These are phyloP conservation scores for Diplodia corticola DNA, from an alignment of 2,329 filamentous ascomycete genomes.

Conservation along the genomic window DNA sequence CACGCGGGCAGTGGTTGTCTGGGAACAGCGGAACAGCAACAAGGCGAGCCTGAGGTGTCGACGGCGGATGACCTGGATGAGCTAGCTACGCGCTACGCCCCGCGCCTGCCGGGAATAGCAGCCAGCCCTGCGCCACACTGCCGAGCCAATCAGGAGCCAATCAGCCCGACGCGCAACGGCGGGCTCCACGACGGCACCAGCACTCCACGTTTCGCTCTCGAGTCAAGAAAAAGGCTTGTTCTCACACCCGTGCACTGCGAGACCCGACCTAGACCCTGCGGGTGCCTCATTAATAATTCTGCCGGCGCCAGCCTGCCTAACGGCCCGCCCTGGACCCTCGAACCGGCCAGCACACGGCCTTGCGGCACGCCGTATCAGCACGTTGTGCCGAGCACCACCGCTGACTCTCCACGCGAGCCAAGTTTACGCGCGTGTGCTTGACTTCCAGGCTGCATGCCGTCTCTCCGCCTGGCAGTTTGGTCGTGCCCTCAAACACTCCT, in stretches of 20 bases:
- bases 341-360: not conserved
- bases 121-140: no score
- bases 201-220: not conserved
- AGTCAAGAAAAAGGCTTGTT: constrained; percentile 13
- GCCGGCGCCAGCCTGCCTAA: not conserved
- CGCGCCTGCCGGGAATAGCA: no score
- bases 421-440: not conserved
- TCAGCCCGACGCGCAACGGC: no score
- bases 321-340: not conserved
- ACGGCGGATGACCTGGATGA: not conserved
- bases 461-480: not conserved
- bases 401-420: constrained; percentile 9
- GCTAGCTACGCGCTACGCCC: no score
- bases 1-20: constrained; percentile 5
- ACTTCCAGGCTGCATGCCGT: not conserved
- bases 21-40: no score
- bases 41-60: not conserved
- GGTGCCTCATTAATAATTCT: not conserved
- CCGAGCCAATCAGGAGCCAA: not conserved
- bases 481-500: constrained; percentile 11
- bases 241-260: not conserved
- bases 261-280: not conserved
- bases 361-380: not conserved
- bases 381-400: not conserved
- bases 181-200: not conserved